Percentiles rank a stretch among this genome's conserved stretches.
These are phyloP conservation scores for Xylaria sp. DNA, from an alignment of 2,329 filamentous ascomycete species.

Conservation along the genomic window DNA sequence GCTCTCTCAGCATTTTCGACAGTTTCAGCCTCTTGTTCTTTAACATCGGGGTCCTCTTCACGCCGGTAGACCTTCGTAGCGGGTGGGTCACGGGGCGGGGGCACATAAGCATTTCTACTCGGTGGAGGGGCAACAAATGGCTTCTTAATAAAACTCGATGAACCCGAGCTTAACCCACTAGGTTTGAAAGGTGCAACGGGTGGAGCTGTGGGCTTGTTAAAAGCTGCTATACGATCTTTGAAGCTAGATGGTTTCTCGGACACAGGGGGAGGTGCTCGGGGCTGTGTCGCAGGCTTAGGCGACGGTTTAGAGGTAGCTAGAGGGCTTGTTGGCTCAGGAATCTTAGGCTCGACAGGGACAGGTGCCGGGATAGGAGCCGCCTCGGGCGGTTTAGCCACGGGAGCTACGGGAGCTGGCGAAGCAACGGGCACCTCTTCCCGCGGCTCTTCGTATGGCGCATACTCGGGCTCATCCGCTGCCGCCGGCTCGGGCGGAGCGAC, in stretches of 20 bases:
- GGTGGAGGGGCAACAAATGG: conserved; percentile 95
- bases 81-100: conserved; percentile 70
- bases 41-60: conserved; percentile 81
- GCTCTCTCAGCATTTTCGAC: conserved; percentile 69
- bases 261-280: conserved; percentile 65
- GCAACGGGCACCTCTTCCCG: conserved; percentile 40
- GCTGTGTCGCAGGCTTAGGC: conserved; percentile 44
- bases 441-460: conserved; percentile 16
- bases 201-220: conserved; percentile 86
- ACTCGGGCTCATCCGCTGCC: conserved; percentile 25
- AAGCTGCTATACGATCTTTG: conserved; percentile 93
- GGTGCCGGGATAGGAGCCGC: conserved; percentile 42
- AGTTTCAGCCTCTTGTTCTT: conserved; percentile 66
- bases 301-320: conserved; percentile 44
- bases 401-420: conserved; percentile 32
- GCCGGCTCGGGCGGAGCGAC: conserved; percentile 31
- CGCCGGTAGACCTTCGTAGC: conserved; percentile 78
- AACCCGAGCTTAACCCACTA: conserved; percentile 59
- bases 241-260: conserved; percentile 77
- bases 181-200: conserved; percentile 92
- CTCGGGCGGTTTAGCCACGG: conserved; percentile 42
- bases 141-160: conserved; percentile 85
- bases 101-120: conserved; percentile 87
- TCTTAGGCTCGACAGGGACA: conserved; percentile 37
- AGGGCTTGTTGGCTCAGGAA: conserved; percentile 43